These are phyloP conservation scores for Macrolepiota fuliginosa DNA, from an alignment of 768 basidiomycete genomes.

Conservation along the genomic window DNA sequence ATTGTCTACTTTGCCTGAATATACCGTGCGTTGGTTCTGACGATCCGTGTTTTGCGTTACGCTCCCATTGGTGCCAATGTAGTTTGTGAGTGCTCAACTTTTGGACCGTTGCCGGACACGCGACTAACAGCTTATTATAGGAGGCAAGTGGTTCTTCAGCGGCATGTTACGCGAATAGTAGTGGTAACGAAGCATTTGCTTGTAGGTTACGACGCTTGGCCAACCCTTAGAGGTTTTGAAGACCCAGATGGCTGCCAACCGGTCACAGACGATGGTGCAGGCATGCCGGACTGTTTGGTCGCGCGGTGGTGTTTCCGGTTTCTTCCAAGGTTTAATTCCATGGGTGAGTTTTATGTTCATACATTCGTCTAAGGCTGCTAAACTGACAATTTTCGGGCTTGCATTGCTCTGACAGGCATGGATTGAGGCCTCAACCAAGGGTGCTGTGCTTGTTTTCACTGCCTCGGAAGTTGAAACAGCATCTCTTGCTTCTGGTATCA, in stretches of 20 bases:
- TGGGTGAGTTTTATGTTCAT: conserved; percentile 61
- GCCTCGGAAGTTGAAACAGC: conserved; percentile 91
- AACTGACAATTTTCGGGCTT: conserved; percentile 2
- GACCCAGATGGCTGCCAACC: conserved; percentile 99
- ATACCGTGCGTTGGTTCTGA: neutral
- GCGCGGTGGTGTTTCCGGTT: conserved; percentile 85
- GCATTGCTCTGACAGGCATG: conserved; percentile 63
- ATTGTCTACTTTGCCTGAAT: conserved; percentile 21
- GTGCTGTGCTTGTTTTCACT: conserved; percentile 92
- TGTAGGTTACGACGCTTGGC: conserved; percentile 92
- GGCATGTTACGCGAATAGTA: neutral
- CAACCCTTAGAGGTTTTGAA: conserved; percentile 98
- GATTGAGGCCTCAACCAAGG: conserved; percentile 99
- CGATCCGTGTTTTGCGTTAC: conserved; percentile 11
- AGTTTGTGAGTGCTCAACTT: conserved; percentile 49
- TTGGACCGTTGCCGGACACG: conserved; percentile 17
- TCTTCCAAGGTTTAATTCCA: conserved; percentile 98
- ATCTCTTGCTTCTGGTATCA: conserved; percentile 62
- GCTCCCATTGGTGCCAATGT: conserved; percentile 13
- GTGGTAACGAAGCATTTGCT: neutral
- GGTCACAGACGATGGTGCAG: conserved; percentile 85
- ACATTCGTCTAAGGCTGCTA: neutral
- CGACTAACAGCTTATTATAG: conserved; percentile 33
- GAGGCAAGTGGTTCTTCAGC: conserved; percentile 55
- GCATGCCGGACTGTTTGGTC: conserved; percentile 87